Base-by-base conservation (phyloP, 2,329 filamentous ascomycete species). In the Exophiala alcalophila region DNA sequence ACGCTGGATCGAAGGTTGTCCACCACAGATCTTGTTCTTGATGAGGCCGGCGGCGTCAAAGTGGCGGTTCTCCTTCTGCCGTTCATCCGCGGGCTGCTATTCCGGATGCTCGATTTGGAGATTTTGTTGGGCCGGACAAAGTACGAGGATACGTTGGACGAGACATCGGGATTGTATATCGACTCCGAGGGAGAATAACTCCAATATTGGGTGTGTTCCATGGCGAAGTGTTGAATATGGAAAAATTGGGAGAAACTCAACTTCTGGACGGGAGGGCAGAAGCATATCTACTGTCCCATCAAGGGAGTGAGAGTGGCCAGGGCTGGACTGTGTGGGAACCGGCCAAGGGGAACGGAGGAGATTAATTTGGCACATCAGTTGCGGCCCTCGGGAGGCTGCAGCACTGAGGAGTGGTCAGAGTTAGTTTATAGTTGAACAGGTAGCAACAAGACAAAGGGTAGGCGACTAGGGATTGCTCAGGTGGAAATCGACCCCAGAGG, bases 81-180 rank as follows among this genome's bases (percentile, higher is more conserved):
- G 32, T 43, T 16, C 20, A 36, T 44, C 9, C 47, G 40, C 9
- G 54, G 54, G 40, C 53, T 55, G 28, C 31, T 49, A 18, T 54
- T 55, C 15, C 54, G 48, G 37, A 50, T 55, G 34, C 37, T 49
- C 5, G 54, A 34, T 33, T 57, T 57, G 15, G 49, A 41, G 15
- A 57, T 37, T 40, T 51, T 55, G 26, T 39, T 41, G 18, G 53
- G 51, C 3, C 53, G 49, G 28, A 41, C 33, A 33, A 54, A 52
- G 24, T 54, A 49, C 11, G 48, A 47, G 2, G 52, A 51, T 5
- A 52, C 34, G 32, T 38, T 51, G 20, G 39, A 24, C 15, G 44
- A 27, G 12, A 34, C n/a, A 9, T 34, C 31, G 11, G 49, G 34
- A 20, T 42, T 45, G 39, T 34, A 46, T 8, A 19, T 25, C n/a